phyloP scores from a whole-genome alignment of 805 yeast genomes.

The Blastobotrys parvus region DNA sequence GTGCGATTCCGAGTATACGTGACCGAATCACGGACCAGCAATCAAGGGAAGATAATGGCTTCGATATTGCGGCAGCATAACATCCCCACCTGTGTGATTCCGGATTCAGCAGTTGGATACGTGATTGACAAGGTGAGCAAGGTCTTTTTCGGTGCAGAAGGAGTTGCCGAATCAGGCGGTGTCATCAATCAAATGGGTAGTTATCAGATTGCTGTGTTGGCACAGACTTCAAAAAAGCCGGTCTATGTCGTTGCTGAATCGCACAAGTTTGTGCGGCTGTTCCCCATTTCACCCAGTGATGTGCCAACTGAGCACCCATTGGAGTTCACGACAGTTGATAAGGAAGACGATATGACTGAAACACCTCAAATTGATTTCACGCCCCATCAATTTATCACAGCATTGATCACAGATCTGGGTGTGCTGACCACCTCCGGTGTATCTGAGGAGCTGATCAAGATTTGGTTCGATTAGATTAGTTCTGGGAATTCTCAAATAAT shows the following conservation, averaged over 20 bases:
- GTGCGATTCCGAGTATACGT: constrained; percentile 84
- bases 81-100: constrained; percentile 80
- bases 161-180: constrained; percentile 98
- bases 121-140: constrained; percentile 87
- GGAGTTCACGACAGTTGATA: constrained; percentile 31
- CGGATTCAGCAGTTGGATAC: constrained; percentile 90
- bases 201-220: constrained; percentile 88
- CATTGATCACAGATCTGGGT: constrained; percentile 91
- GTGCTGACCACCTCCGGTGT: constrained; percentile 97
- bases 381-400: constrained; percentile 91
- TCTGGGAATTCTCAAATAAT: no score
- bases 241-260: constrained; percentile 90
- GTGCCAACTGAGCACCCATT: constrained; percentile 55
- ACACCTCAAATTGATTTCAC: constrained; percentile 81
- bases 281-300: constrained; percentile 89
- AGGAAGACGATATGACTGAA: constrained; percentile 21
- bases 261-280: constrained; percentile 93
- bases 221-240: constrained; percentile 85
- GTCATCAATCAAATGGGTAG: constrained; percentile 89
- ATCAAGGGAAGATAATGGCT: constrained; percentile 68
- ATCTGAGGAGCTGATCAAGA: constrained; percentile 94
- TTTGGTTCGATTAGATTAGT: constrained; percentile 74
- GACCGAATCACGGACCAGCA: constrained; percentile 86
- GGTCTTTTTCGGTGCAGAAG: constrained; percentile 96
- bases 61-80: constrained; percentile 55